phyloP scores from a whole-genome alignment of 257 asterid genomes.

The Datura wrightii region DNA sequence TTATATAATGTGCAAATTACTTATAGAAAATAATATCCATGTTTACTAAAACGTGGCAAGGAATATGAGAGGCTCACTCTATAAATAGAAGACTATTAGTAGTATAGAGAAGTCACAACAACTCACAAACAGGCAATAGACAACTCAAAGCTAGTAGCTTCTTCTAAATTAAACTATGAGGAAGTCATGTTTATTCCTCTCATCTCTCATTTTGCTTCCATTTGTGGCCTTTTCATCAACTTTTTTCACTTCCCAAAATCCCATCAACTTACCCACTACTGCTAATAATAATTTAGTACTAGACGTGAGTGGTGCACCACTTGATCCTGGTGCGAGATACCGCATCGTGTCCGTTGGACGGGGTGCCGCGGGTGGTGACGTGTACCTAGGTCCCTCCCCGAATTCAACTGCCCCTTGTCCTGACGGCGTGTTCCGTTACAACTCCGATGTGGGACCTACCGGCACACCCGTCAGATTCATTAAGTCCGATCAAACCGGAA shows the following conservation, averaged over 20 bases:
- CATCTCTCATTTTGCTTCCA: neutral
- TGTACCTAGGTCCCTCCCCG: conserved; percentile 16
- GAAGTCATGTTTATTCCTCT: neutral
- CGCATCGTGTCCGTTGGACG: neutral
- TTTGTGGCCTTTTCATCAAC: conserved; percentile 2
- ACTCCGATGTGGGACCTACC: neutral
- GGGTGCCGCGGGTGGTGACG: conserved; percentile 20
- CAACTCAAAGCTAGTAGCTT: neutral
- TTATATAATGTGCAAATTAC: neutral
- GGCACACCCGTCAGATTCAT: neutral
- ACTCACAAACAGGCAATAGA: neutral
- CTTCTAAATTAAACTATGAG: neutral
- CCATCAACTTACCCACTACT: neutral
- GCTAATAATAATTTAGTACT: neutral
- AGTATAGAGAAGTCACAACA: neutral
- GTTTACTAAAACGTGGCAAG: no score
- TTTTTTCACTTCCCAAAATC: neutral
- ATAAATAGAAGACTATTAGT: neutral
- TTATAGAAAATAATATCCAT: neutral
- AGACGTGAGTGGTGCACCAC: neutral
- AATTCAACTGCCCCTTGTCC: neutral
- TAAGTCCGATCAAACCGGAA: neutral
- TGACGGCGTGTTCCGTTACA: neutral
- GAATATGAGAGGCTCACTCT: neutral
- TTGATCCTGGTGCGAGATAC: neutral